Base-by-base conservation (phyloP, 2,329 filamentous ascomycete species). In the Boeremia lycopersici region DNA sequence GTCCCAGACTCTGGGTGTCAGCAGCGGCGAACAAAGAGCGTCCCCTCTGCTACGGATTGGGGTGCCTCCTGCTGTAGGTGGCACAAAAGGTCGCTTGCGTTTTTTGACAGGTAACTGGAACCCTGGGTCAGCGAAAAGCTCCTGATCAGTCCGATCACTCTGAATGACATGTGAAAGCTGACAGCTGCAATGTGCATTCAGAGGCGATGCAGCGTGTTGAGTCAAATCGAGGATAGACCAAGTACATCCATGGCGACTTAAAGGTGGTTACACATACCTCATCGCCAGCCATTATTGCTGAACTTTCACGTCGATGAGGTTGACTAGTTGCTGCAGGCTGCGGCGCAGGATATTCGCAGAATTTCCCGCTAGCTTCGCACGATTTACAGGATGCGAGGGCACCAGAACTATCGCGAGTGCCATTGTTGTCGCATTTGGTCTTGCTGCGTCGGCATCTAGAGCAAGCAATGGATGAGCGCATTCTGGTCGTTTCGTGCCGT, bases 381-480 rank as follows among this genome's bases (percentile, higher is more conserved):
- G 86, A 86, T 59, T 89, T 86, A 77, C 91, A 96, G 13, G 52
- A n/a, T 15, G 52, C 52, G 15, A 55, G 52, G 15, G 17, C 28
- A 30, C 46, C 46, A 13, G 84, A 85, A 13, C 86, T 87, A 58
- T 84, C 84, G 53, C 87, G 84, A 17, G 38, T 17, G 56, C 89
- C 89, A 63, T 84, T 83, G 76, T 95, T 95, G 74, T 91, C 86
- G 77, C 91, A 96, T 76, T 93, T 93, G 71, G 93, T 90, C 77
- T 95, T 96, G 71, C 89, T 91, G 66, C 86, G 85, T 53, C 90
- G 84, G 71, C 90, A 93, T 60, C 86, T 82, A 57, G 85, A 80
- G 75, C 90, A 95, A 42, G 90, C 90, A 70, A 93, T 91, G 68
- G 88, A 90, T 41, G 89, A 91, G 63, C 90, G 84, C 84, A 91